A percentile compares a stretch with the other conserved stretches of the same genome.
phyloP scores from a whole-genome alignment of 768 basidiomycete genomes.

The Cyclocybe cylindracea region DNA sequence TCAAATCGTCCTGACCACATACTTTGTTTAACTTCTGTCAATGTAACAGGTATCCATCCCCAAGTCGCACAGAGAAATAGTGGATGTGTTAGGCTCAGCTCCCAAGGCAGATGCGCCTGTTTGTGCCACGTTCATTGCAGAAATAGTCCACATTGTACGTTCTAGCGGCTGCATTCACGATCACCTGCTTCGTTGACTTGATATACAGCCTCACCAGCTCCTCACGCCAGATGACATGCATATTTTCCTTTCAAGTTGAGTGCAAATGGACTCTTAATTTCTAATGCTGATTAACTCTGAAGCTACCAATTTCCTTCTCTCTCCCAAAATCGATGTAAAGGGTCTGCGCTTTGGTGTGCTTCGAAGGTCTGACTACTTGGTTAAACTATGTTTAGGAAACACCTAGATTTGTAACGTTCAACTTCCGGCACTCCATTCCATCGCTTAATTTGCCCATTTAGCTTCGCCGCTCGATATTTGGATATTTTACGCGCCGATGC shows the following conservation, averaged over 20 bases:
- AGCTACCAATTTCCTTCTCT: too few species aligned
- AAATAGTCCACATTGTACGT: conserved; percentile 40
- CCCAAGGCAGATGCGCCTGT: conserved; percentile 44
- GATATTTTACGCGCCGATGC: conserved; percentile 79
- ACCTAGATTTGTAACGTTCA: conserved; percentile 20
- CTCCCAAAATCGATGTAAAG: conserved; percentile 36
- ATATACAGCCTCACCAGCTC: conserved; percentile 45
- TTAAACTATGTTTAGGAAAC: conserved; percentile 15
- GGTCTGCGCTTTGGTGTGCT: too few species aligned
- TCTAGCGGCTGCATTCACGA: conserved; percentile 13
- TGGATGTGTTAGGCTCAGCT: conserved; percentile 43
- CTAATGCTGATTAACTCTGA: too few species aligned
- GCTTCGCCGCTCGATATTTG: conserved; percentile 78
- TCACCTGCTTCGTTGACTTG: not conserved
- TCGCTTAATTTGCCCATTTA: conserved; percentile 23
- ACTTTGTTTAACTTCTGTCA: not conserved
- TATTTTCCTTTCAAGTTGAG: conserved; percentile 56
- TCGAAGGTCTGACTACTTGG: too few species aligned
- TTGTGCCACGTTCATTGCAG: conserved; percentile 45
- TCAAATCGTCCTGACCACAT: not conserved
- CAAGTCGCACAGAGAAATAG: conserved; percentile 52
- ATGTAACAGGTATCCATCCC: conserved; percentile 60
- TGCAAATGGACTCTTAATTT: too few species aligned
- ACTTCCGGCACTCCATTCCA: too few species aligned
- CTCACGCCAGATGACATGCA: conserved; percentile 59